These are phyloP conservation scores for Arthrocladium fulminans DNA, from an alignment of 2,329 filamentous ascomycete genomes.

Conservation along the genomic window DNA sequence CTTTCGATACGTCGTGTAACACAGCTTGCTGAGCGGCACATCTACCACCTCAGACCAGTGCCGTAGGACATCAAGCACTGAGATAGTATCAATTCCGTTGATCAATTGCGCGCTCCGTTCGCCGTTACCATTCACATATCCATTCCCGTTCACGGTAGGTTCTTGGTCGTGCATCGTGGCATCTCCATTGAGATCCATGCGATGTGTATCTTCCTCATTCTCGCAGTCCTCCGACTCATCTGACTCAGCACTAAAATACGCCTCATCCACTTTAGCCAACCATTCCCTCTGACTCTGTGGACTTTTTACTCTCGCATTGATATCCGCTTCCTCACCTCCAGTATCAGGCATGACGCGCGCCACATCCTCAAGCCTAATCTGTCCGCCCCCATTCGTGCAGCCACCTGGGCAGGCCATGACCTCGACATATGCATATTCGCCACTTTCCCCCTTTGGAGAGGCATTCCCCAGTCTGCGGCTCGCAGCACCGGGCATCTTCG, in stretches of 20 bases:
- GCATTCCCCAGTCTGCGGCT: conserved; percentile 30
- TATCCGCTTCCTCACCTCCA: conserved; percentile 20
- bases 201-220: conserved; percentile 21
- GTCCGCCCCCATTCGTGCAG: conserved; percentile 93
- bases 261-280: conserved; percentile 74
- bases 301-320: conserved; percentile 19
- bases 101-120: conserved; percentile 37
- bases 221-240: conserved; percentile 22
- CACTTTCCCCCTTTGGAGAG: conserved; percentile 25
- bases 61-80: conserved; percentile 59
- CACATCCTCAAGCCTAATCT: conserved; percentile 83
- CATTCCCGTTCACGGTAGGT: conserved; percentile 18
- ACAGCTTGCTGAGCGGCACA: conserved; percentile 61
- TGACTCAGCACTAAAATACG: conserved; percentile 59
- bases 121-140: conserved; percentile 24
- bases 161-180: conserved; percentile 7
- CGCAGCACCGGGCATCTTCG: conserved; percentile 70
- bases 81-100: conserved; percentile 52
- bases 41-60: conserved; percentile 69
- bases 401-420: conserved; percentile 99
- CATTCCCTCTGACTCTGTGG: conserved; percentile 78
- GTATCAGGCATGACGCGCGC: conserved; percentile 23
- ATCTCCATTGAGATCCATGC: background rate
- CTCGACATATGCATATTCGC: conserved; percentile 86
- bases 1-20: conserved; percentile 79